Percentiles rank a stretch among this genome's conserved stretches.
These are phyloP conservation scores for Trichoderma virens DNA, from an alignment of 495 filamentous ascomycete species.

Conservation along the genomic window DNA sequence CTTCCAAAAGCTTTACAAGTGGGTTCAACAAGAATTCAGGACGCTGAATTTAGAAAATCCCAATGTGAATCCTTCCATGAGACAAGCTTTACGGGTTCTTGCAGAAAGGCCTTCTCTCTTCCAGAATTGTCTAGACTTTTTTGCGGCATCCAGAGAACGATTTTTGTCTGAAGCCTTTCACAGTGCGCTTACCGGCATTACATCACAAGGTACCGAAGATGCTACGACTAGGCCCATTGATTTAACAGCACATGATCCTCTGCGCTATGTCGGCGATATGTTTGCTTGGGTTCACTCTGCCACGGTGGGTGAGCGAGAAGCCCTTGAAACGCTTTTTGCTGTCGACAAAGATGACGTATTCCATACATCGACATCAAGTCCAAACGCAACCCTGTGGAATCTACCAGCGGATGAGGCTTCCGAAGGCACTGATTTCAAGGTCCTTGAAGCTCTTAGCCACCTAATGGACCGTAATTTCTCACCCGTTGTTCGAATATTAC, in stretches of 20 bases:
- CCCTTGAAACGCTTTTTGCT: conserved; percentile 84
- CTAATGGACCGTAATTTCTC: conserved; percentile 80
- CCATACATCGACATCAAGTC: background rate
- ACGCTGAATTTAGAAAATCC: conserved; percentile 89
- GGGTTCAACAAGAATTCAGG: conserved; percentile 92
- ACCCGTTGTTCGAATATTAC: conserved; percentile 66
- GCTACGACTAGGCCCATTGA: conserved; percentile 82
- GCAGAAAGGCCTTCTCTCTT: conserved; percentile 87
- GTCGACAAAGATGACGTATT: conserved; percentile 77
- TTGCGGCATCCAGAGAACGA: conserved; percentile 83
- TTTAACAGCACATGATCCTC: conserved; percentile 80
- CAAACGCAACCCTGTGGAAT: conserved; percentile 63
- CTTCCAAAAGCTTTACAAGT: conserved; percentile 90
- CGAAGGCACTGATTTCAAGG: conserved; percentile 59
- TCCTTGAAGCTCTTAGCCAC: conserved; percentile 73
- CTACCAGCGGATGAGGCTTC: conserved; percentile 50
- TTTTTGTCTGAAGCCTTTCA: conserved; percentile 87
- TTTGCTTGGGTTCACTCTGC: conserved; percentile 94
- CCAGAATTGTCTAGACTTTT: conserved; percentile 89
- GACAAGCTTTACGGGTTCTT: conserved; percentile 75
- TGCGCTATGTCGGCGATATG: conserved; percentile 96
- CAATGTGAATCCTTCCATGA: conserved; percentile 79
- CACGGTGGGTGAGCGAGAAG: conserved; percentile 86
- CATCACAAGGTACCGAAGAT: conserved; percentile 34
- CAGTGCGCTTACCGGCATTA: conserved; percentile 73